Conservation (phyloP, 2,329 filamentous ascomycete genomes). For the Pyrenochaeta sp. region DNA sequence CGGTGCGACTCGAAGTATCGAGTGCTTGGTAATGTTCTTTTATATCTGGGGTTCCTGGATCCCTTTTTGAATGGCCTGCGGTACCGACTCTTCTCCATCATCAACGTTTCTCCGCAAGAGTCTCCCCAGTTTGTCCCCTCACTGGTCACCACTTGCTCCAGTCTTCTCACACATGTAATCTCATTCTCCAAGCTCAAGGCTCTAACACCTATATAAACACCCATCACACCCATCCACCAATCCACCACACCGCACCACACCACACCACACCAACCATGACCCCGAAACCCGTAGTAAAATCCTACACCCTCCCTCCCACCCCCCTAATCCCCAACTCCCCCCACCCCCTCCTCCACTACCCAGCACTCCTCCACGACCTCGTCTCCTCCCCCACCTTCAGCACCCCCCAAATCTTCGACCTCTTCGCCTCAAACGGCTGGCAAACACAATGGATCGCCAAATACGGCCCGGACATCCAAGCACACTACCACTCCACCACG, state of each 20-base stretch:
- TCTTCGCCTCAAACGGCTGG: constrained; percentile 61
- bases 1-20: no score
- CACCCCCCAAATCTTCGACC: constrained; percentile 50
- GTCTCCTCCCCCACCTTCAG: constrained; percentile 31
- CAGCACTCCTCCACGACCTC: constrained; percentile 47
- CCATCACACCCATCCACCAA: neutral
- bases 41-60: no score
- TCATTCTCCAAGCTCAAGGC: no score
- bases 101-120: no score
- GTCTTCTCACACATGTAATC: no score
- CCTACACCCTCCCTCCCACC: constrained; percentile 33
- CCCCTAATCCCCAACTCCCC: constrained; percentile 51
- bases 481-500: constrained; percentile 64
- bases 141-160: no score
- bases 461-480: constrained; percentile 62
- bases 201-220: no score
- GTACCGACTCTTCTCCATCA: no score
- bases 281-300: constrained; percentile 16
- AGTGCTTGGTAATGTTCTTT: no score
- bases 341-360: constrained; percentile 62
- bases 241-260: neutral
- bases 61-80: no score
- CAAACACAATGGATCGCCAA: constrained; percentile 64
- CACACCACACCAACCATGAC: neutral
- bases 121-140: no score